Evolutionary conservation across 257 asterid species (phyloP).

Genomic region (Fraxinus cuspidata): DNA sequence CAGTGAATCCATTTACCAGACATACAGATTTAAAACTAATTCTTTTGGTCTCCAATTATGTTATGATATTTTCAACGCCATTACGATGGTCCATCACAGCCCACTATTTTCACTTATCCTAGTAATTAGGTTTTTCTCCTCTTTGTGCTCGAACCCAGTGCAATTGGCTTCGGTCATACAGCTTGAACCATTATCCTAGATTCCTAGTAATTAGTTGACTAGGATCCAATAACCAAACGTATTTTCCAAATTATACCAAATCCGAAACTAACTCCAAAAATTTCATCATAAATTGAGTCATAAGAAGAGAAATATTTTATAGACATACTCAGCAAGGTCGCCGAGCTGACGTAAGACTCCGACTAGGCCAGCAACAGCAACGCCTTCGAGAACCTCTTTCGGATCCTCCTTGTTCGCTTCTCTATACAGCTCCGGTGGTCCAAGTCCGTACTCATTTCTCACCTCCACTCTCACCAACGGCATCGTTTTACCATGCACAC

Average conservation of each 20-base stretch:
- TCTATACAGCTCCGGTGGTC: constrained; percentile 69
- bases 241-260: neutral
- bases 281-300: neutral
- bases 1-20: neutral
- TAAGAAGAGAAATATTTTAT: neutral
- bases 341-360: constrained; percentile 95
- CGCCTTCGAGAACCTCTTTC: constrained; percentile 74
- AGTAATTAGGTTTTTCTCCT: too few relatives aligned
- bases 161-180: too few relatives aligned
- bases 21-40: neutral
- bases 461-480: constrained; percentile 78
- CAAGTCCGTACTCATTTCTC: constrained; percentile 78
- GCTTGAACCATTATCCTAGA: too few relatives aligned
- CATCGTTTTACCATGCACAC: constrained; percentile 40
- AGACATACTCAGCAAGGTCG: constrained; percentile 81
- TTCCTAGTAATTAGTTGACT: neutral
- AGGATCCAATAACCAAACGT: neutral
- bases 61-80: neutral
- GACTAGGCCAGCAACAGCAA: constrained; percentile 82
- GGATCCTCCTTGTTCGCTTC: constrained; percentile 71
- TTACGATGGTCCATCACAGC: neutral
- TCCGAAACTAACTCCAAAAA: constrained; percentile 1
- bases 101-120: neutral
- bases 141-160: too few relatives aligned
- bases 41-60: neutral